A percentile compares a stretch with the other conserved stretches of the same genome.
These are phyloP conservation scores for Populus simonii DNA, from an alignment of 345 rosid genomes.

Conservation along the genomic window DNA sequence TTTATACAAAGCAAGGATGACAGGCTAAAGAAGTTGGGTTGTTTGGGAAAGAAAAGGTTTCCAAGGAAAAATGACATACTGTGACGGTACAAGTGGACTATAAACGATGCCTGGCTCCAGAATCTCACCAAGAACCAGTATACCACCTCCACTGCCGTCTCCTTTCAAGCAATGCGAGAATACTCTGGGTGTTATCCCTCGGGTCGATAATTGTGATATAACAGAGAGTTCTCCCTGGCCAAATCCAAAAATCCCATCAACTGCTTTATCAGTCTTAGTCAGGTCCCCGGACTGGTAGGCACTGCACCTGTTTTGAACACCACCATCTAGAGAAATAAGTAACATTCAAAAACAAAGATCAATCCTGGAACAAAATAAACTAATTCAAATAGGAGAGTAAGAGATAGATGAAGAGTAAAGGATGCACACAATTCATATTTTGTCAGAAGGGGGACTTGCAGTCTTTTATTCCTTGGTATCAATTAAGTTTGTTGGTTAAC, in stretches of 20 bases:
- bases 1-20: not conserved
- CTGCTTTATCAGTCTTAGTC: conserved; percentile 28
- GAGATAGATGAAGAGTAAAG: not conserved
- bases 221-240: conserved; percentile 35
- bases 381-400: not conserved
- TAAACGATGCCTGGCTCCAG: conserved; percentile 37
- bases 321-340: conserved; percentile 14
- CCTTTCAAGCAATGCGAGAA: conserved; percentile 38
- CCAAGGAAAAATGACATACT: conserved; percentile 17
- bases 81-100: conserved; percentile 34
- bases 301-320: conserved; percentile 36
- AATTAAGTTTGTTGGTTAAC: not conserved
- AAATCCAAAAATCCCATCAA: conserved; percentile 39
- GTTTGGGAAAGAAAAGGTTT: not conserved
- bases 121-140: conserved; percentile 37
- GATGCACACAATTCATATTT: not conserved
- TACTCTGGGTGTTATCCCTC: conserved; percentile 28
- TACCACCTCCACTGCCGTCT: conserved; percentile 35
- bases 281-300: conserved; percentile 33
- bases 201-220: conserved; percentile 28
- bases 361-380: not conserved
- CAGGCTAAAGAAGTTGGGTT: not conserved
- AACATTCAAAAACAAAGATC: conserved; percentile 7
- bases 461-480: not conserved
- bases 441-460: not conserved